Percentiles rank a stretch among this genome's conserved stretches.
Conservation (phyloP, 225 moss, liverwort and hornwort genomes). For the Ulota crispa region DNA sequence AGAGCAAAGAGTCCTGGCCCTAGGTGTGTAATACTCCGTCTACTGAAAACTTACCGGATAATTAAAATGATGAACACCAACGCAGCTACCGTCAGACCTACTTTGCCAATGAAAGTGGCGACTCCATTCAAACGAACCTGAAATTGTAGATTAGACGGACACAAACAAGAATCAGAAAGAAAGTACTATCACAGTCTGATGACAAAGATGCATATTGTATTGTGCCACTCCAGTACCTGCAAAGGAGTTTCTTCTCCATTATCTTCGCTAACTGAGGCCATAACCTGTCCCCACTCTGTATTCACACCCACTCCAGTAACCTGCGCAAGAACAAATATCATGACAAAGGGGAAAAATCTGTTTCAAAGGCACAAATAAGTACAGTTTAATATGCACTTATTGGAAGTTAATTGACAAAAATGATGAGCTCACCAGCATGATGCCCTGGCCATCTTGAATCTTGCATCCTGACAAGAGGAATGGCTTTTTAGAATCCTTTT, state of each 20-base stretch:
- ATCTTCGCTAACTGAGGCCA: slow-evolving; percentile 92
- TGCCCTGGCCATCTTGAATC: slow-evolving; percentile 82
- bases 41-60: slow-evolving; percentile 52
- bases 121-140: slow-evolving; percentile 97
- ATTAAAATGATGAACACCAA: slow-evolving; percentile 73
- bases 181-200: background rate
- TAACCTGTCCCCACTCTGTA: slow-evolving; percentile 96
- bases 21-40: background rate
- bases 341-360: background rate
- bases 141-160: background rate
- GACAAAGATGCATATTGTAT: background rate
- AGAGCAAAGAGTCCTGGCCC: background rate
- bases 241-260: slow-evolving; percentile 96
- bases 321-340: slow-evolving; percentile 28
- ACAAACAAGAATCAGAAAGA: background rate
- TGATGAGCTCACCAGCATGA: slow-evolving; percentile 70
- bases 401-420: background rate
- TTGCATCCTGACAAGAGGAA: slow-evolving; percentile 92
- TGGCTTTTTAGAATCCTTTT: slow-evolving; percentile 66
- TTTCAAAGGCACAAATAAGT: background rate
- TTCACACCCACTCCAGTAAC: slow-evolving; percentile 81
- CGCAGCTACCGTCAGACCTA: slow-evolving; percentile 74
- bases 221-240: slow-evolving; percentile 50
- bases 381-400: no score
- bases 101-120: slow-evolving; percentile 93